Base-by-base conservation (phyloP, 805 yeast genomes). In the Metschnikowia vanudenii region DNA sequence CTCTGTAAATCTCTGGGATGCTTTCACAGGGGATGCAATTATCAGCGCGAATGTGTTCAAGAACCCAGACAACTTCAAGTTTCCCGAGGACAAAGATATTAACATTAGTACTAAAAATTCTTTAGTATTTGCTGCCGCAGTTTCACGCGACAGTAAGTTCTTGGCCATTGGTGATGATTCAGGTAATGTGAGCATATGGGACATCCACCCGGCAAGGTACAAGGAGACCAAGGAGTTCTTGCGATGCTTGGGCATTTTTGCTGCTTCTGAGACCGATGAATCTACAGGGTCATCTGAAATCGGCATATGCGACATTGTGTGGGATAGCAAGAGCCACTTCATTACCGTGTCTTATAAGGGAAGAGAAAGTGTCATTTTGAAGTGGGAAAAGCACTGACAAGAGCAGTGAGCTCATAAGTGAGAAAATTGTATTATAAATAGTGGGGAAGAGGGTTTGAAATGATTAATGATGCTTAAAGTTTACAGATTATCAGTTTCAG, bases 151-250 rank as follows among this genome's bases (percentile, higher is more conserved):
- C 57, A 61, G 63, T 37, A 59, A 65, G 11, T 71, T 65, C 54
- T 62, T 83, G 22, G 89, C 82, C 0, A 68, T 85, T 1, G 95
- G 88, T 1, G 87, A 84, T 34, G 77, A 79, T 45, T 79, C 79
- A 33, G 90, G 92, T 0, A 69, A 70, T 20, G 70, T 85, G 2
- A 63, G 76, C 10, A 58, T 85, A 0, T 82, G 84, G 76, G 75
- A 76, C 48, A 55, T 79, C 1, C 48, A 56, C 11, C 34, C 47
- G 13, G 43, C 53, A 28, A 37, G 45, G 28, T 50, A 50, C 17
- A 46, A 47, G 14, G 39, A 50, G 33, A 31, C 46, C 9, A 46
- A 24, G 12, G 58, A 54, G 10, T 33, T 49, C 8, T 49, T 68
- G 43, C 53, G 57, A 37, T 67, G 73, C 47, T 43, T 65, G 37